A percentile compares a stretch with the other conserved stretches of the same genome.
These are phyloP conservation scores for Cenchrus americanus DNA, from an alignment of 176 grass and related monocot species.

Conservation along the genomic window DNA sequence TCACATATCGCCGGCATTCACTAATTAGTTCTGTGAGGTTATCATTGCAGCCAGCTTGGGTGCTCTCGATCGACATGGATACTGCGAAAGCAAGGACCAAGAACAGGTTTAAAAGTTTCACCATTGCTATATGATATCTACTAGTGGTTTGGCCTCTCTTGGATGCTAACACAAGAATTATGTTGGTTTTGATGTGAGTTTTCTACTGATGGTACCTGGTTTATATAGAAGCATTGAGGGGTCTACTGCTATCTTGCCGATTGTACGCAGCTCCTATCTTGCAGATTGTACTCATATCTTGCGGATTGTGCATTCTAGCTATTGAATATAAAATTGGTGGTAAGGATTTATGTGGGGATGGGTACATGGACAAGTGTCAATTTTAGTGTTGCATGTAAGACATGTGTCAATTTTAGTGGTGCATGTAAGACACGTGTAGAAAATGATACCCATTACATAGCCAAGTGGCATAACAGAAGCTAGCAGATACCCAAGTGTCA, in stretches of 20 bases:
- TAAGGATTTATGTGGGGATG: neutral
- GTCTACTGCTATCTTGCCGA: neutral
- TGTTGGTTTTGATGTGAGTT: neutral
- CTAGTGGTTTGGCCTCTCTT: neutral
- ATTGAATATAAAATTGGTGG: neutral
- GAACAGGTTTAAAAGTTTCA: slow-evolving; percentile 18
- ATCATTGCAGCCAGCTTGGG: neutral
- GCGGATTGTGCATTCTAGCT: neutral
- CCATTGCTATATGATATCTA: slow-evolving; percentile 21
- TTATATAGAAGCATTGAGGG: neutral
- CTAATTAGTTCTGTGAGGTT: neutral
- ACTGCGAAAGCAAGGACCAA: slow-evolving; percentile 2
- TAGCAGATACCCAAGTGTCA: neutral
- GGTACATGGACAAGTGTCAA: neutral
- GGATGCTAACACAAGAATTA: neutral
- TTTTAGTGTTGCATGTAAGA: neutral
- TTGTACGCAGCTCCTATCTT: too few relatives aligned
- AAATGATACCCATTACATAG: neutral
- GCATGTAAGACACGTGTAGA: neutral
- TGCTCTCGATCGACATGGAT: neutral
- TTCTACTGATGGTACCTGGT: neutral
- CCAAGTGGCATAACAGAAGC: neutral
- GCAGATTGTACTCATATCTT: too few relatives aligned
- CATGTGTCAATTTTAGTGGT: neutral
- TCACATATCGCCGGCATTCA: slow-evolving; percentile 39